A percentile compares a stretch with the other conserved stretches of the same genome.
Evolutionary conservation across 2,329 filamentous ascomycete species (phyloP).

Genomic region (Xylariomycetidae sp.): DNA sequence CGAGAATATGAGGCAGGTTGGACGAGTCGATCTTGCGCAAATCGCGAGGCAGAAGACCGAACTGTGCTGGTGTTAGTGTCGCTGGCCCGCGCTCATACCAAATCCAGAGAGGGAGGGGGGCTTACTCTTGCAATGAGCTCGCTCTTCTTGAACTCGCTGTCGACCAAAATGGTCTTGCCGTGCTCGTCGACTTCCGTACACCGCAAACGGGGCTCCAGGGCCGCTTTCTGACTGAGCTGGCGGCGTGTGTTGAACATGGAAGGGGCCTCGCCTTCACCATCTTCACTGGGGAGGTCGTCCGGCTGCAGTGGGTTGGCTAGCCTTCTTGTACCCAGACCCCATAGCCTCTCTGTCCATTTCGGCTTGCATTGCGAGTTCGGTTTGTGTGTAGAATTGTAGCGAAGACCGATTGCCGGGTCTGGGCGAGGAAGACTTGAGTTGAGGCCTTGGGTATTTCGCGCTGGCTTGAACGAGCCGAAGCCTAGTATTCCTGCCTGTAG

Average conservation of each 20-base stretch:
- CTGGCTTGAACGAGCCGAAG: conserved; percentile 15
- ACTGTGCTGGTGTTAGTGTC: too few species aligned
- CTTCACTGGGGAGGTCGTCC: conserved; percentile 54
- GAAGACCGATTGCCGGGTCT: conserved; percentile 12
- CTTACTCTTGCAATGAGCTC: conserved; percentile 88
- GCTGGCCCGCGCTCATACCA: too few species aligned
- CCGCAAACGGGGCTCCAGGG: conserved; percentile 76
- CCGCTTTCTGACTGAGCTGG: conserved; percentile 66
- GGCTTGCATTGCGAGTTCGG: conserved; percentile 20
- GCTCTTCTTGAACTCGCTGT: conserved; percentile 95
- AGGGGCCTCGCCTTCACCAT: conserved; percentile 55
- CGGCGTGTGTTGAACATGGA: conserved; percentile 65
- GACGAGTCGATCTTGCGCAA: conserved; percentile 97
- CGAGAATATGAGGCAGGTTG: conserved; percentile 87
- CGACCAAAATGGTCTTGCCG: conserved; percentile 85
- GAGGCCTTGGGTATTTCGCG: conserved; percentile 7
- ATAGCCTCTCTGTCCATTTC: conserved; percentile 45
- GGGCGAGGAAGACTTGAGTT: conserved; percentile 10
- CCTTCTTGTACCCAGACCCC: conserved; percentile 34
- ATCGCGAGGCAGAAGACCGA: conserved; percentile 87
- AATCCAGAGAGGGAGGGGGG: conserved; percentile 6
- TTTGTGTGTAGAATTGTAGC: conserved; percentile 23
- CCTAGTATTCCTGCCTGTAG: conserved; percentile 20
- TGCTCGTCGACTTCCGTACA: conserved; percentile 94
- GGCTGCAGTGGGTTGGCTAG: conserved; percentile 40